Base-by-base conservation (phyloP, 495 filamentous ascomycete genomes). In the Sporormia fimetaria region DNA sequence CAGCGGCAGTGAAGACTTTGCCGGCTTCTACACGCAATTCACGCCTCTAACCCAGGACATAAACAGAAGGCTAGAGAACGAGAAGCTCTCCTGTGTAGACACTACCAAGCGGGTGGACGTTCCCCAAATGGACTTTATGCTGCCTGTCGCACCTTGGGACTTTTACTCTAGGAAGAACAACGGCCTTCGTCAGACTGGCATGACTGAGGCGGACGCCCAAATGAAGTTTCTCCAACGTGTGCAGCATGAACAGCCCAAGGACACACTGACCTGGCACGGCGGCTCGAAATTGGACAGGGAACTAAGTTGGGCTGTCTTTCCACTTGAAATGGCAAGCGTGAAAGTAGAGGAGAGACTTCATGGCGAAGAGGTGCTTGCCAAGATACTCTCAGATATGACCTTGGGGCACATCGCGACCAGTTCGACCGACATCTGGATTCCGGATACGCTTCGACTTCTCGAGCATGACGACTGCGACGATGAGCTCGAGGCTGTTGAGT, bases 111-210 rank as follows among this genome's bases (percentile, higher is more conserved):
- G 80, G 37, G 58, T 80, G 12, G 46, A 64, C 18, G 66, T 81
- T 14, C 78, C 77, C 0, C 37, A 66, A 1, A 61, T 81, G 62
- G 77, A 81, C 35, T 75, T 81, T 41, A 71, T 69, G 0, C 54
- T 71, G 15, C 69, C 71, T 4, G 51, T 51, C 3, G 61, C 71
- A 7, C 75, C 73, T 2, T 82, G 78, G 77, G 63, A 65, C 22
- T n/a, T n/a, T 16, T 29, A 40, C 26, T 45, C 37, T 21, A 23
- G 7, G 16, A 35, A 23, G 11, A 42, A 33, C 21, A 22, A 21
- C 6, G 11, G 15, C 8, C 32, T 27, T 14, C 16, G 39, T 33
- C 15, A 26, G n/a, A 22, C 3, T 18, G 30, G 9, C 8, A 37
- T 38, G n/a, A 49, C 41, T 3, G 54, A 46, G 11, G 15, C 54